Percentiles rank a stretch among this genome's conserved stretches.
These are phyloP conservation scores for Aechmea fasciata DNA, from an alignment of 176 grass and related monocot species.

Conservation along the genomic window DNA sequence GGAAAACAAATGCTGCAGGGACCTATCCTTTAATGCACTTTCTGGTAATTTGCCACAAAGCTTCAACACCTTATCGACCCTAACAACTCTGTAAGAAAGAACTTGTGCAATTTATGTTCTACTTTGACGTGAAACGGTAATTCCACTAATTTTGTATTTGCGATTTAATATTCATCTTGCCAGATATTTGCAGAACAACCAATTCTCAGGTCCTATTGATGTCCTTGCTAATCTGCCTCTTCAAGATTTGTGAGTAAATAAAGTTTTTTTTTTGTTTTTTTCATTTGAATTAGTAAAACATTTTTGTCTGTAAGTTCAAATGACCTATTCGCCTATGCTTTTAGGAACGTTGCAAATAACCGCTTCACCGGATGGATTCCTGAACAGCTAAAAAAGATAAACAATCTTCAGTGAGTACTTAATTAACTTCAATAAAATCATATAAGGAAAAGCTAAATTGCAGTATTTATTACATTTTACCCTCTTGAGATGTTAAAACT, in stretches of 20 bases:
- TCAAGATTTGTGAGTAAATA: slow-evolving; percentile 63
- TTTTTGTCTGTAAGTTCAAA: background rate
- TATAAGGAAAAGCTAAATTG: background rate
- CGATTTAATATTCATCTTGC: slow-evolving; percentile 2
- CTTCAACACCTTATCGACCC: slow-evolving; percentile 60
- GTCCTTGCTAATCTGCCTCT: slow-evolving; percentile 72
- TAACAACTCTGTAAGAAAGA: slow-evolving; percentile 68
- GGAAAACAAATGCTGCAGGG: slow-evolving; percentile 39
- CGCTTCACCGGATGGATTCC: slow-evolving; percentile 96
- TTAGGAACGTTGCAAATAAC: slow-evolving; percentile 84
- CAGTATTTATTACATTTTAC: background rate
- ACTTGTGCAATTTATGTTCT: slow-evolving; percentile 4
- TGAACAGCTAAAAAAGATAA: slow-evolving; percentile 79
- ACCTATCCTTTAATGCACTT: slow-evolving; percentile 79
- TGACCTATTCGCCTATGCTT: slow-evolving; percentile 22
- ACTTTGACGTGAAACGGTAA: background rate
- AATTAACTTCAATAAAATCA: background rate
- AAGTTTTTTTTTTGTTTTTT: background rate
- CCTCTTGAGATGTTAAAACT: too few relatives aligned
- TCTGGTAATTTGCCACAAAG: slow-evolving; percentile 64
- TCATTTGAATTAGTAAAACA: background rate
- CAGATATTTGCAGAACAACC: slow-evolving; percentile 95
- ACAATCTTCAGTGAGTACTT: slow-evolving; percentile 78
- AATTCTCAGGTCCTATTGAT: slow-evolving; percentile 75
- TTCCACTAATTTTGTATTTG: slow-evolving; percentile 16